Evolutionary conservation across 441 rosid genomes (phyloP), one percentile per base, ranked within the genome.

Genomic region (Daphne laureola): DNA sequence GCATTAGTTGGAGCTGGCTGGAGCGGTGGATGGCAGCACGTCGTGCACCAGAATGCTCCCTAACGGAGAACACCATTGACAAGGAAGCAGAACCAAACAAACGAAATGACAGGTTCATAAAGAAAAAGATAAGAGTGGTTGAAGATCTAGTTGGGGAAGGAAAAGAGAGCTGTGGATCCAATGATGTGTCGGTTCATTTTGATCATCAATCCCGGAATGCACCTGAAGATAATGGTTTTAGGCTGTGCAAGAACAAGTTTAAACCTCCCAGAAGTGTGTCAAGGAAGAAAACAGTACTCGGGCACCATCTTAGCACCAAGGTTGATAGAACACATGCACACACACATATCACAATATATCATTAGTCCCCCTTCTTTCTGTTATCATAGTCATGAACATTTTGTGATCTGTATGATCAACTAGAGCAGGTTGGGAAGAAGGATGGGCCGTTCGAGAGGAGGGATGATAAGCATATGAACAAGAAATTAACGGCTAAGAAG

Each of bases 21-120:
- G 95, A 90, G 64, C 73, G 95, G 14, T 85, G 92, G 96, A 83
- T 85, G 95, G 95, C 96, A 59, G 83, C 96, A 40, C 80, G 87
- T 21, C 80, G 87, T 21, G 57, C 76, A 57, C 80, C 83, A 17
- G 95, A 81, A 44, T 69, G 48, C 68, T 59, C 66, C 43, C 49
- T 65, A 0, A 62, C 52, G 12, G 81, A 73, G 63, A 69, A 62
- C 23, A 62, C 14, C 27, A 16, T 38, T 2, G 58, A 41, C 66
- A 65, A 66, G 66, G 73, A 64, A 14, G 54, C 63, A 12, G 74
- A 71, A 52, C 62, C 67, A 2, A 47, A 58, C 12, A 59, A 46
- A 41, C 65, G 54, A 61, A 62, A 55, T 52, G 66, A 62, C 58
- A 63, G 57, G 55, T 50, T 72, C 47, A 57, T 61, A 35, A 54